These are phyloP conservation scores for Hericium erinaceus DNA, from an alignment of 768 basidiomycete genomes.

Conservation along the genomic window DNA sequence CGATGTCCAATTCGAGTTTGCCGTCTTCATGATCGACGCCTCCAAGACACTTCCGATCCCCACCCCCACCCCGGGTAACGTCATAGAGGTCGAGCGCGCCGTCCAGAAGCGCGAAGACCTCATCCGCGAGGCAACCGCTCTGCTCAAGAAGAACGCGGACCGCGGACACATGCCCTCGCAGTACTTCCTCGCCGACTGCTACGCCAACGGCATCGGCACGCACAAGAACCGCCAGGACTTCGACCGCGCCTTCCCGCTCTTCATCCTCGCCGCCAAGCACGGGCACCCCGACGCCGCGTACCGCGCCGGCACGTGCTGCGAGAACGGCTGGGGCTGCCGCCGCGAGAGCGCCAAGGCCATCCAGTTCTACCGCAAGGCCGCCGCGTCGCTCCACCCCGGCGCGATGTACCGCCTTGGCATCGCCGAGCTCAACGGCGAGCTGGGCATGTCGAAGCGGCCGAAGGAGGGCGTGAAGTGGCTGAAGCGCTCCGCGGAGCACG, in stretches of 20 bases:
- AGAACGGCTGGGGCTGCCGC: constrained; percentile 97
- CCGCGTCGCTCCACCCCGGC: constrained; percentile 83
- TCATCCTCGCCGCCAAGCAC: constrained; percentile 93
- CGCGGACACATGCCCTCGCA: constrained; percentile 91
- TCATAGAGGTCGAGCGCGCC: constrained; percentile 74
- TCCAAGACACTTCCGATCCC: constrained; percentile 85
- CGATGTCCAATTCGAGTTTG: constrained; percentile 95
- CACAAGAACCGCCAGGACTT: constrained; percentile 88
- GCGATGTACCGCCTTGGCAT: constrained; percentile 96
- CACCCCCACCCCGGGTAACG: constrained; percentile 55
- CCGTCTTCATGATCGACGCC: constrained; percentile 97
- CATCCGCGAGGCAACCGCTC: constrained; percentile 74
- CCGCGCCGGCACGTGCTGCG: constrained; percentile 94
- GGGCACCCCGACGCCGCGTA: constrained; percentile 94
- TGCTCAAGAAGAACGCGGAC: constrained; percentile 89
- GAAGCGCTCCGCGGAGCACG: constrained; percentile 91
- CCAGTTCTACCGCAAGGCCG: constrained; percentile 90
- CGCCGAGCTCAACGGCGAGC: constrained; percentile 92
- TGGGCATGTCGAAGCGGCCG: constrained; percentile 76
- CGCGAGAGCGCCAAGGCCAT: constrained; percentile 87
- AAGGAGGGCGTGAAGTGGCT: constrained; percentile 99
- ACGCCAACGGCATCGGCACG: constrained; percentile 96
- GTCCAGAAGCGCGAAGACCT: constrained; percentile 80
- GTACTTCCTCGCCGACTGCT: constrained; percentile 98
- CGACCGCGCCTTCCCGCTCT: constrained; percentile 92